Evolutionary conservation across 2,329 filamentous ascomycete genomes (phyloP).

Genomic region (Hymenoscyphus infarciens): DNA sequence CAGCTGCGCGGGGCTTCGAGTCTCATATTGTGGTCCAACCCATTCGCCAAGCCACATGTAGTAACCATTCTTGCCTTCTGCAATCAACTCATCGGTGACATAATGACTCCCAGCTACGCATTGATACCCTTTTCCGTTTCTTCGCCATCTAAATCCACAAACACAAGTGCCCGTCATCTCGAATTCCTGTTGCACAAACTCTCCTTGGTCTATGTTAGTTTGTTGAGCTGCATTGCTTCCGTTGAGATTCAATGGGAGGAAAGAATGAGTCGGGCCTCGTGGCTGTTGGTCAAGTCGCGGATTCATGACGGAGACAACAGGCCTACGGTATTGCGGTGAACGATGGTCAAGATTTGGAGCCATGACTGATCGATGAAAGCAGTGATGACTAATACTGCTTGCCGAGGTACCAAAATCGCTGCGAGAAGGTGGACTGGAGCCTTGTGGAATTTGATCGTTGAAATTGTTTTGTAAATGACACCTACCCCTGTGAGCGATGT

Average conservation of each 20-base stretch:
- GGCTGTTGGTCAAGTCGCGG: neutral
- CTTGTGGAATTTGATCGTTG: neutral
- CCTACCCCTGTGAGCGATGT: too few species aligned
- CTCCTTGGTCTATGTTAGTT: constrained; percentile 5
- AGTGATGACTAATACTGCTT: too few species aligned
- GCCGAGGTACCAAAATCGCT: too few species aligned
- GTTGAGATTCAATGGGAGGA: neutral
- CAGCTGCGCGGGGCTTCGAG: neutral
- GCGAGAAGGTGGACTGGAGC: neutral
- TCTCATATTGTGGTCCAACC: neutral
- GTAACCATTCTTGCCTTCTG: constrained; percentile 10
- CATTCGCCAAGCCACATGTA: neutral
- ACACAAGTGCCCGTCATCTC: constrained; percentile 50
- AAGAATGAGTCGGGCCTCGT: neutral
- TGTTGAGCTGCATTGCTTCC: constrained; percentile 10
- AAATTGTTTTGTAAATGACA: neutral
- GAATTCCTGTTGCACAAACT: constrained; percentile 33
- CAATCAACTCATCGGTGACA: constrained; percentile 39
- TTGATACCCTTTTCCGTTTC: constrained; percentile 47
- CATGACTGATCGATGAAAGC: too few species aligned
- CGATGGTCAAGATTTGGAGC: too few species aligned
- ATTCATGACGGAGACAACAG: neutral
- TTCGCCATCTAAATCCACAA: constrained; percentile 55
- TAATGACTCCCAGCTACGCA: constrained; percentile 59
- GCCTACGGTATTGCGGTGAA: too few species aligned